phyloP scores from a whole-genome alignment of 495 filamentous ascomycete species.

The Xylaria acuta region DNA sequence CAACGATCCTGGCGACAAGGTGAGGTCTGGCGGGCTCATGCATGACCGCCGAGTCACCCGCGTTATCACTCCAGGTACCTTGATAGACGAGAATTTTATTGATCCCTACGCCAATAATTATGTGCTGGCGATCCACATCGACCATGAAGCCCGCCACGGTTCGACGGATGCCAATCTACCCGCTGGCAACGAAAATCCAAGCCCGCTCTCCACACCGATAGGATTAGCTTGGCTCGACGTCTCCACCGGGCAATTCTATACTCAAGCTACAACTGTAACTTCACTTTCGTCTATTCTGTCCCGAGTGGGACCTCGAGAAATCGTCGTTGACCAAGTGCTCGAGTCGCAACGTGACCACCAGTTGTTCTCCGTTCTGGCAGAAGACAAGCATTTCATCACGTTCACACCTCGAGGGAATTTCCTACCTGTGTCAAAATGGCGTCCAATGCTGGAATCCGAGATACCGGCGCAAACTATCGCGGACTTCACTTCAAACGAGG shows the following conservation, averaged over 20 bases:
- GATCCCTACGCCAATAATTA: conserved; percentile 93
- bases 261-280: conserved; percentile 75
- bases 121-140: conserved; percentile 74
- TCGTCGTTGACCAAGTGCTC: conserved; percentile 73
- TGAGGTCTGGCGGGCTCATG: conserved; percentile 74
- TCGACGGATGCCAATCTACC: conserved; percentile 22
- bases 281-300: conserved; percentile 79
- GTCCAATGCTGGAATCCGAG: conserved; percentile 73
- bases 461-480: conserved; percentile 51
- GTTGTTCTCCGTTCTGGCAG: conserved; percentile 53
- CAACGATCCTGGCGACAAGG: conserved; percentile 67
- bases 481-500: conserved; percentile 58
- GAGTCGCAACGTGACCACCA: conserved; percentile 53
- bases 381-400: conserved; percentile 66
- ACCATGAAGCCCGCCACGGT: conserved; percentile 26
- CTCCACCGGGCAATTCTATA: conserved; percentile 92
- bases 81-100: conserved; percentile 98
- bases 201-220: conserved; percentile 49
- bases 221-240: conserved; percentile 95
- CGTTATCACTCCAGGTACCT: conserved; percentile 89
- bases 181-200: background rate
- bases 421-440: conserved; percentile 70
- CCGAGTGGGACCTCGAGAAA: conserved; percentile 82
- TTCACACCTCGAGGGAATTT: conserved; percentile 55
- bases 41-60: conserved; percentile 85